Base-by-base conservation (phyloP, 225 moss, liverwort and hornwort genomes). In the Marchantia polymorpha region DNA sequence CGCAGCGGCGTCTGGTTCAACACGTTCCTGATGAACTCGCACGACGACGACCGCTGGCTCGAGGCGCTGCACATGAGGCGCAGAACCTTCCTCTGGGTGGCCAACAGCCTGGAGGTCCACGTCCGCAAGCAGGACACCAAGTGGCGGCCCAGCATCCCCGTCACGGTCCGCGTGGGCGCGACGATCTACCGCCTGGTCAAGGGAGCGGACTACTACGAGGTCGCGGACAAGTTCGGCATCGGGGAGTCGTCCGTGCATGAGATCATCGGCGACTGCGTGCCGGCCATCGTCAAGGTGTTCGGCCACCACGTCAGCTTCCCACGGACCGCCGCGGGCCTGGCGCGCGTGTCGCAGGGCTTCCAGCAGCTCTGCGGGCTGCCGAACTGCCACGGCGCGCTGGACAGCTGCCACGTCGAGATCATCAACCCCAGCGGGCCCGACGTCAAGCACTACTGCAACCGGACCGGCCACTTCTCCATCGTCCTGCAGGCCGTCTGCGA, bases 211-310 rank as follows among this genome's bases (percentile, higher is more conserved):
- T 79, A 79, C 20, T 79, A 54, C 22, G 78, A 79, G 54, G 78
- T 79, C 4, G 78, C 78, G 10, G 69, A 79, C 54, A 79, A 79
- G 52, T 79, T 79, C 31, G 78, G 78, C 4, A 69, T 79, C 0
- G 69, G 78, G 31, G 78, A 79, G 52, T 68, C 78, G 8, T 79
- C 78, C 7, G 78, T 79, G 54, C 69, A 79, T 54, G 78, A 79
- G 31, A 79, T 79, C 46, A 53, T 79, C 69, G 69, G 69, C 53
- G 78, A 79, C 12, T 79, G 68, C 31, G 69, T 79, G 12, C 78
- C 78, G 12, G 78, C 78, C 25, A 79, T 79, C 31, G 78, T 79
- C 11, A 79, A 52, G 8, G 78, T 79, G 29, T 69, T 79, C 51
- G 69, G 78, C 46, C 78, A 79, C 46, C 69, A 69, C 27, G 39